Base-by-base conservation (phyloP, 2,329 filamentous ascomycete genomes). In the Aspergillus arachidicola region DNA sequence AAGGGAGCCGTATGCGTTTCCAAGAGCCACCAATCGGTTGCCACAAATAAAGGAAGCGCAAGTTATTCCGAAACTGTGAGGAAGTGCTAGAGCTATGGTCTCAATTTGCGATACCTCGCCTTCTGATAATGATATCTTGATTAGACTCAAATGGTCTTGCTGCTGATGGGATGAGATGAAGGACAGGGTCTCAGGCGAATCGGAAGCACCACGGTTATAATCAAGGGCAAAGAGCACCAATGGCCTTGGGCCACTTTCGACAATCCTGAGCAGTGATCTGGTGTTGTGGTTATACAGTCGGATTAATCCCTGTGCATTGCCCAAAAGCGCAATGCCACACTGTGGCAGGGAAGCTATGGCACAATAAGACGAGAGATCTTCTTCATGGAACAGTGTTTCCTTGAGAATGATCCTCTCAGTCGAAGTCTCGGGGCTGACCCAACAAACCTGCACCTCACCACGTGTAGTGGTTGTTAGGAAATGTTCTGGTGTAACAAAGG, bases 1-100 rank as follows among this genome's bases (percentile, higher is more conserved):
- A 57, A 90, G 71, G 1, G 79, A 78, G 3, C 88, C 88, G 58
- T 77, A 78, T 64, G 86, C 82, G 43, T 85, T 87, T 1, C 88
- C 88, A 10, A 89, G 63, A 1, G 85, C 66, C n/a, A 85, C 69
- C 60, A 76, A 76, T 11, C 76, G 69, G 14, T 66, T 68, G 19
- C 67, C 59, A 4, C 62, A 63, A 1, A 81, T 64, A 43, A 79
- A 71, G 21, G 73, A 73, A 60, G 84, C 83, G 65, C 83, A 84
- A 21, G 85, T 86, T 16, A 87, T 80, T 2, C 81, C 72, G 59
- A 87, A 86, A 5, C 77, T 79, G 2, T 78, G 68, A 6, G 83
- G 80, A 6, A 81, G 36, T 71, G 64, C 55, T 62, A 79, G 61
- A 10, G 65, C 65, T 51, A 63, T 57, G 16, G 32, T 67, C 23